Conservation (phyloP, 345 rosid genomes). For the Limnanthes douglasii region DNA sequence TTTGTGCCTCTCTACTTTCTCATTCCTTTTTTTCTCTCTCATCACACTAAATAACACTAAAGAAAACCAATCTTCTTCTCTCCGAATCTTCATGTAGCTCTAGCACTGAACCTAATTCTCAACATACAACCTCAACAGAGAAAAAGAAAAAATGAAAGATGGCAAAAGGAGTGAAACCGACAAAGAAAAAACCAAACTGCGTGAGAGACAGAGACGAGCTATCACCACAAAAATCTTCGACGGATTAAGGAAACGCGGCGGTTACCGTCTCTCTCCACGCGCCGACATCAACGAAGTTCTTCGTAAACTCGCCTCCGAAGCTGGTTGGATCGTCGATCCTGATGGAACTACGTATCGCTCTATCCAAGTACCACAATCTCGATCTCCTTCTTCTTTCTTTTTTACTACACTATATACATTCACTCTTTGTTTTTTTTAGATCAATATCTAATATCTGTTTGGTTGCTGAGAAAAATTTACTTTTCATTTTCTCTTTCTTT, state of each 20-base stretch:
- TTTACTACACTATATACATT: no score
- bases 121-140: neutral
- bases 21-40: conserved; percentile 7
- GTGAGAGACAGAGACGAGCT: conserved; percentile 35
- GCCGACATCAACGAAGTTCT: conserved; percentile 36
- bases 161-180: conserved; percentile 24
- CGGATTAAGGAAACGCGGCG: conserved; percentile 28
- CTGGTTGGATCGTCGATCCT: conserved; percentile 36
- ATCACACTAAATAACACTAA: no score
- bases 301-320: conserved; percentile 33
- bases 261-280: conserved; percentile 27
- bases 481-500: neutral
- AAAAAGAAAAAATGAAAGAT: conserved; percentile 1
- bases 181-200: conserved; percentile 34
- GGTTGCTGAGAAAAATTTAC: neutral
- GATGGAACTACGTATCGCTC: conserved; percentile 34
- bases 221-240: conserved; percentile 34
- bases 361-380: conserved; percentile 4
- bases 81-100: no score
- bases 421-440: neutral
- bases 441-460: no score
- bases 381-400: neutral
- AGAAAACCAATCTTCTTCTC: conserved; percentile 9
- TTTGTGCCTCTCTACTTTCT: neutral
- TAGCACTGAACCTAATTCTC: neutral